These are phyloP conservation scores for Mortierella sp. DNA, from an alignment of 371 early-diverging fungal genomes.

Conservation along the genomic window DNA sequence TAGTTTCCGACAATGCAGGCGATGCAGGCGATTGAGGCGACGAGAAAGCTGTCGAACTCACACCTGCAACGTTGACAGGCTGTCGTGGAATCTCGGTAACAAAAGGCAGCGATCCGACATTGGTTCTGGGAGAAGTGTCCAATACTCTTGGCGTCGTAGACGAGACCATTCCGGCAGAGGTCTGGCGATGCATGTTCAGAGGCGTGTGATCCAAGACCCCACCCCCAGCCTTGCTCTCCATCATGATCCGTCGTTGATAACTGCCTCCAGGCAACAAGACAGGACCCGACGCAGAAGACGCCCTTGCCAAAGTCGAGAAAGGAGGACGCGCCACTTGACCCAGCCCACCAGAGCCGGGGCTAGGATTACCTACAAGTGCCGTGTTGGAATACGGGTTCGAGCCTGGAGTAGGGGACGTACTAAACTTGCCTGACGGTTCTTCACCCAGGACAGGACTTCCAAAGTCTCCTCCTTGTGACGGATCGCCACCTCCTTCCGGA, in stretches of 20 bases:
- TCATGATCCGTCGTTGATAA: slow-evolving; percentile 42
- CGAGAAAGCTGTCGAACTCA: background rate
- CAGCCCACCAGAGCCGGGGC: background rate
- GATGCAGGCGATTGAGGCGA: background rate
- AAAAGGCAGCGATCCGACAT: slow-evolving; percentile 1
- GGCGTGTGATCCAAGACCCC: slow-evolving; percentile 24
- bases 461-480: background rate
- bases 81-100: slow-evolving; percentile 10
- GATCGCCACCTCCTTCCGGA: slow-evolving; percentile 3
- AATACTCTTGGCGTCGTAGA: slow-evolving; percentile 28
- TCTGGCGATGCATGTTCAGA: slow-evolving; percentile 23
- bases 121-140: slow-evolving; percentile 28
- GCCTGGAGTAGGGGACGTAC: background rate
- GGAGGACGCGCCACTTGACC: slow-evolving; percentile 19
- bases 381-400: slow-evolving; percentile 25
- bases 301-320: slow-evolving; percentile 17
- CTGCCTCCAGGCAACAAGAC: slow-evolving; percentile 24
- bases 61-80: background rate
- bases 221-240: slow-evolving; percentile 32
- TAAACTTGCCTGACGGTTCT: background rate
- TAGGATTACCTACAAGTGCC: slow-evolving; percentile 19
- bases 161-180: slow-evolving; percentile 14
- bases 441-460: background rate
- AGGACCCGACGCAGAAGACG: slow-evolving; percentile 39
- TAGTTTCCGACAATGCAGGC: background rate